Evolutionary conservation across 192 early-diverging fungal genomes (phyloP).

Genomic region (Coemansia sp.): DNA sequence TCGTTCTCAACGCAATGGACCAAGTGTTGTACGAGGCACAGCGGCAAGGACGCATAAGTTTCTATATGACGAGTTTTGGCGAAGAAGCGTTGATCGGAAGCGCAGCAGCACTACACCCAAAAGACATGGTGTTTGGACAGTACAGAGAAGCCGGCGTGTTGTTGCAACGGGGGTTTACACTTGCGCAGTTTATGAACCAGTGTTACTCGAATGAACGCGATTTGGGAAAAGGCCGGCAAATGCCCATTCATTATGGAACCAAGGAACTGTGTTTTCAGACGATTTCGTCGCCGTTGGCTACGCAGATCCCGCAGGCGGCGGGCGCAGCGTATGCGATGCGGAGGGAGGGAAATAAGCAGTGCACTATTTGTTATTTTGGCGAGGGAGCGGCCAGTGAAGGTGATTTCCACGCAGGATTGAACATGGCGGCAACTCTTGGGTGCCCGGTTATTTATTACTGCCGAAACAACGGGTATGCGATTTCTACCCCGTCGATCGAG

Average conservation of each 20-base stretch:
- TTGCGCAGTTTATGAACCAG: conserved; percentile 96
- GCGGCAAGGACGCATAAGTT: conserved; percentile 95
- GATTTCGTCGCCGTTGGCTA: conserved; percentile 93
- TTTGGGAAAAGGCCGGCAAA: conserved; percentile 93
- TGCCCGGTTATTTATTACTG: conserved; percentile 94
- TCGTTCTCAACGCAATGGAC: conserved; percentile 90
- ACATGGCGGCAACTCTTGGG: conserved; percentile 92
- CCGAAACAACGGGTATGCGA: conserved; percentile 98
- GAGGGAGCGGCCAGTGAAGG: conserved; percentile 97
- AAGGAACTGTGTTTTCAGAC: conserved; percentile 88
- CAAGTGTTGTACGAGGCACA: conserved; percentile 96
- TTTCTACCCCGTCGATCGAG: conserved; percentile 91
- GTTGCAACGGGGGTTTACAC: conserved; percentile 91
- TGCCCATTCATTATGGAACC: conserved; percentile 97
- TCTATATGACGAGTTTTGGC: conserved; percentile 99
- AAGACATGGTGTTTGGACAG: conserved; percentile 96
- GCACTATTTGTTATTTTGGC: conserved; percentile 94
- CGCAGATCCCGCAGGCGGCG: conserved; percentile 97
- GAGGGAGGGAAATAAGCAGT: conserved; percentile 70
- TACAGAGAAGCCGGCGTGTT: conserved; percentile 95
- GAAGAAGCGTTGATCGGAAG: conserved; percentile 95
- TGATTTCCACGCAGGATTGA: conserved; percentile 96
- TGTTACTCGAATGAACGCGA: conserved; percentile 90
- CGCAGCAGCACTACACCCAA: conserved; percentile 79
- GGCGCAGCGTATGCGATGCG: conserved; percentile 96